Conservation (phyloP, 805 yeast genomes). For the Kurtzmaniella cleridarum region DNA sequence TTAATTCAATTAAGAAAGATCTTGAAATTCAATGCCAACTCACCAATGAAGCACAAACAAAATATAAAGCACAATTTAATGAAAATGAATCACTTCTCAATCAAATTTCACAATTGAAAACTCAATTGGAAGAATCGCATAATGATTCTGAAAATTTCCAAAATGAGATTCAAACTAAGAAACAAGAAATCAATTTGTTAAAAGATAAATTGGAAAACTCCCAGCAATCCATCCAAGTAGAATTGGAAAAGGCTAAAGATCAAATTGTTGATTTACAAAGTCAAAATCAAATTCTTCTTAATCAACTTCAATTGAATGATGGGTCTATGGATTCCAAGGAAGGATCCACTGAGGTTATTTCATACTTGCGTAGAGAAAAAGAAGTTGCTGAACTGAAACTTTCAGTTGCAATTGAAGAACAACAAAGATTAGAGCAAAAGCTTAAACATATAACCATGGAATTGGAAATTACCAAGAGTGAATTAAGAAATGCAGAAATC, state of each 20-base stretch:
- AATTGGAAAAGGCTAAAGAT: constrained; percentile 36
- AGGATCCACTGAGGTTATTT: constrained; percentile 42
- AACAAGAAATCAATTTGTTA: constrained; percentile 9
- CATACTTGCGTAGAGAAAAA: constrained; percentile 66
- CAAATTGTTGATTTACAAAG: constrained; percentile 52
- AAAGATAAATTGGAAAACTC: constrained; percentile 15
- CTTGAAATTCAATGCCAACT: constrained; percentile 39
- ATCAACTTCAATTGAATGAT: constrained; percentile 51
- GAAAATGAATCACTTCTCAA: constrained; percentile 49
- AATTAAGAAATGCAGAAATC: constrained; percentile 29
- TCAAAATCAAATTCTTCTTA: constrained; percentile 65
- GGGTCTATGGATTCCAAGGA: constrained; percentile 8
- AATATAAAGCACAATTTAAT: constrained; percentile 51
- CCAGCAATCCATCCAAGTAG: constrained; percentile 19
- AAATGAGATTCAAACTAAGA: constrained; percentile 6
- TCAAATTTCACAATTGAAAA: constrained; percentile 16
- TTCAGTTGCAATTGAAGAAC: constrained; percentile 40
- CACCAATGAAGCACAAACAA: constrained; percentile 45
- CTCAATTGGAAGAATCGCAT: constrained; percentile 12
- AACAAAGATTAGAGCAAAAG: constrained; percentile 38
- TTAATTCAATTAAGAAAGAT: constrained; percentile 23
- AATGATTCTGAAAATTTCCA: constrained; percentile 13
- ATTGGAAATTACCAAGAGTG: constrained; percentile 46
- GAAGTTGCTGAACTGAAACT: constrained; percentile 60
- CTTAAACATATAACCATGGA: constrained; percentile 34